A percentile compares a stretch with the other conserved stretches of the same genome.
Evolutionary conservation across 495 filamentous ascomycete species (phyloP).

Genomic region (Poronia punctata): DNA sequence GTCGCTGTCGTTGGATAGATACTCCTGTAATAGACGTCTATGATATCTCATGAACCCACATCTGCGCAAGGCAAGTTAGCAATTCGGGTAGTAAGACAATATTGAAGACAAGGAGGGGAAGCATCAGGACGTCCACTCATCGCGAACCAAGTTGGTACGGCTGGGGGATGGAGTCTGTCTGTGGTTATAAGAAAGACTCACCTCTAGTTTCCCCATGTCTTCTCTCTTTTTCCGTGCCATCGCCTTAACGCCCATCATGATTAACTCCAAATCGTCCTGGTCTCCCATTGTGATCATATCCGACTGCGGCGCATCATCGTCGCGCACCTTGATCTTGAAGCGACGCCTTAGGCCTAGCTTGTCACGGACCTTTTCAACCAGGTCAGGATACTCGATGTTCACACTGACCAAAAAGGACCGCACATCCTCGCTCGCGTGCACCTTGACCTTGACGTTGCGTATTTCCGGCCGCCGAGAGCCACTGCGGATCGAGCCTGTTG

Average conservation of each 20-base stretch:
- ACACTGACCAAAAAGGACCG: conserved; percentile 83
- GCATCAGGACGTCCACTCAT: no score
- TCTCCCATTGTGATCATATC: conserved; percentile 97
- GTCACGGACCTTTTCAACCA: conserved; percentile 67
- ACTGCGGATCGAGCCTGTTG: conserved; percentile 33
- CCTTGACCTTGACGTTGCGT: conserved; percentile 75
- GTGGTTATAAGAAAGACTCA: conserved; percentile 39
- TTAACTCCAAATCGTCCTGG: conserved; percentile 90
- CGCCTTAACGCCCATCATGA: conserved; percentile 58
- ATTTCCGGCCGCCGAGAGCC: conserved; percentile 43
- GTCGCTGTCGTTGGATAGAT: neutral
- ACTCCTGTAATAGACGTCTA: conserved; percentile 27
- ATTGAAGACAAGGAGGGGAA: conserved; percentile 14
- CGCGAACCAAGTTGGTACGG: conserved; percentile 12
- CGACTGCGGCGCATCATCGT: conserved; percentile 62
- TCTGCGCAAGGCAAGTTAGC: conserved; percentile 32
- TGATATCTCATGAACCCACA: conserved; percentile 63
- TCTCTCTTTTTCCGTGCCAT: conserved; percentile 63
- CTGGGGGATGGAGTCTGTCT: neutral
- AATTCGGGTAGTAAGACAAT: neutral
- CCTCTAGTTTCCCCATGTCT: conserved; percentile 95
- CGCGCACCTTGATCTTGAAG: conserved; percentile 79
- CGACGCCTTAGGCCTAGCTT: conserved; percentile 70
- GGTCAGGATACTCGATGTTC: conserved; percentile 64
- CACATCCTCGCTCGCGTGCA: conserved; percentile 82